Conservation (phyloP, 768 basidiomycete genomes). For the Gymnopilus junonius region DNA sequence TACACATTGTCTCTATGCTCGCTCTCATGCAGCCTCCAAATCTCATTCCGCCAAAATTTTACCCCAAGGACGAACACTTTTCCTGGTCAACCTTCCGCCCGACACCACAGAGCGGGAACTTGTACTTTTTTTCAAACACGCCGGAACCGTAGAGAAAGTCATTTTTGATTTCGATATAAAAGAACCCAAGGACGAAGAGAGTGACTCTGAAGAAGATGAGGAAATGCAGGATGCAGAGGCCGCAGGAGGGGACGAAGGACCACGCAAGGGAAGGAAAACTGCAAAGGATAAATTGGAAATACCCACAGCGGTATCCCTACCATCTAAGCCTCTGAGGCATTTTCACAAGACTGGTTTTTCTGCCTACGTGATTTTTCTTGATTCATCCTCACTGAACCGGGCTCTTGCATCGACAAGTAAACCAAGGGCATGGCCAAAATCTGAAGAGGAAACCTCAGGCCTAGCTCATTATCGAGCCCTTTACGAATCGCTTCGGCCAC, state of each 20-base stretch:
- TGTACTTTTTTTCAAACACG: slow-evolving; percentile 72
- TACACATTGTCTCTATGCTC: slow-evolving; percentile 79
- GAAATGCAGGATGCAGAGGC: slow-evolving; percentile 34
- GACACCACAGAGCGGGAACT: slow-evolving; percentile 87
- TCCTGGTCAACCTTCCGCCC: slow-evolving; percentile 88
- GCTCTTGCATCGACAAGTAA: slow-evolving; percentile 60
- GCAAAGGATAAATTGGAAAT: slow-evolving; percentile 39
- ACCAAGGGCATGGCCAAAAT: slow-evolving; percentile 64
- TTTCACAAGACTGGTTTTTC: slow-evolving; percentile 66
- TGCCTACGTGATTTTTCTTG: slow-evolving; percentile 76
- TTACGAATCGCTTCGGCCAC: slow-evolving; percentile 73
- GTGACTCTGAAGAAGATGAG: slow-evolving; percentile 44
- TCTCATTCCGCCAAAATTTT: slow-evolving; percentile 1
- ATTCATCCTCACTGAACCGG: slow-evolving; percentile 70
- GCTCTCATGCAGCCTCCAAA: slow-evolving; percentile 60
- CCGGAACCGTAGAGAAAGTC: slow-evolving; percentile 79
- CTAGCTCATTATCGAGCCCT: slow-evolving; percentile 71
- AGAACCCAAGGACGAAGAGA: slow-evolving; percentile 44
- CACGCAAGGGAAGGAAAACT: slow-evolving; percentile 45
- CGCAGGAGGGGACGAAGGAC: slow-evolving; percentile 35
- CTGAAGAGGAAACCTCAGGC: slow-evolving; percentile 65
- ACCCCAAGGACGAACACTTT: slow-evolving; percentile 44
- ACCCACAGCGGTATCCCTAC: slow-evolving; percentile 67
- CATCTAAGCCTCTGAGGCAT: slow-evolving; percentile 52
- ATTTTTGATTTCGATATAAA: slow-evolving; percentile 59